A percentile compares a stretch with the other conserved stretches of the same genome.
phyloP scores from a whole-genome alignment of 169 alveolate species.

The Plasmodium cynomolgi region DNA sequence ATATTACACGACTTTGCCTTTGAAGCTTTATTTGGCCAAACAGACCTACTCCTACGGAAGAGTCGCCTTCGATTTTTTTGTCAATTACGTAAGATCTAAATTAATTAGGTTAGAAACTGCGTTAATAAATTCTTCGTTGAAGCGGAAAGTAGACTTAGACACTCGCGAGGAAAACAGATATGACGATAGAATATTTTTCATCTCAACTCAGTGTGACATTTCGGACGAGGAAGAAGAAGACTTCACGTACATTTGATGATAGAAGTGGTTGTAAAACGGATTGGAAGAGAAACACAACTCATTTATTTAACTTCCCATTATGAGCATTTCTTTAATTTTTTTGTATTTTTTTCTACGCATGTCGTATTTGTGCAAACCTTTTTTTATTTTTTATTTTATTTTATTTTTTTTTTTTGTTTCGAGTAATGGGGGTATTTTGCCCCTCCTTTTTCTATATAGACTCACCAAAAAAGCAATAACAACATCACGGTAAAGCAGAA shows the following conservation, averaged over 20 bases:
- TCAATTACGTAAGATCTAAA: constrained; percentile 6
- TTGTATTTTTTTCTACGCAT: neutral
- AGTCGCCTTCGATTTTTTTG: constrained; percentile 10
- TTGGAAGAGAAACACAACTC: neutral
- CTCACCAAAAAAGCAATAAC: neutral
- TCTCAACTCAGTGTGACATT: constrained; percentile 10
- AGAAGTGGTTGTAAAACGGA: neutral
- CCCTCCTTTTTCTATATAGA: neutral
- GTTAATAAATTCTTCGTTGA: constrained; percentile 33
- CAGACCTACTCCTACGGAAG: constrained; percentile 43
- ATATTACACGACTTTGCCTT: constrained; percentile 55
- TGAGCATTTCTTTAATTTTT: neutral
- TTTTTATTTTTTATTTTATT: too few species aligned
- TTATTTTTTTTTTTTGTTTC: too few species aligned
- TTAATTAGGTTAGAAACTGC: constrained; percentile 27
- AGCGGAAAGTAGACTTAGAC: constrained; percentile 3
- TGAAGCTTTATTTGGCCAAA: constrained; percentile 42
- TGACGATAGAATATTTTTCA: constrained; percentile 11
- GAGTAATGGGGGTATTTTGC: neutral
- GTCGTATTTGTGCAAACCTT: neutral
- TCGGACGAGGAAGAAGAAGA: constrained; percentile 16
- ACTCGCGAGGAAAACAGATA: constrained; percentile 8
- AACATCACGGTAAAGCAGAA: neutral
- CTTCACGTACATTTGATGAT: constrained; percentile 5
- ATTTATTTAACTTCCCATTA: neutral